Evolutionary conservation across 371 early-diverging fungal genomes (phyloP).

Genomic region (Syncephalis plumigaleata): DNA sequence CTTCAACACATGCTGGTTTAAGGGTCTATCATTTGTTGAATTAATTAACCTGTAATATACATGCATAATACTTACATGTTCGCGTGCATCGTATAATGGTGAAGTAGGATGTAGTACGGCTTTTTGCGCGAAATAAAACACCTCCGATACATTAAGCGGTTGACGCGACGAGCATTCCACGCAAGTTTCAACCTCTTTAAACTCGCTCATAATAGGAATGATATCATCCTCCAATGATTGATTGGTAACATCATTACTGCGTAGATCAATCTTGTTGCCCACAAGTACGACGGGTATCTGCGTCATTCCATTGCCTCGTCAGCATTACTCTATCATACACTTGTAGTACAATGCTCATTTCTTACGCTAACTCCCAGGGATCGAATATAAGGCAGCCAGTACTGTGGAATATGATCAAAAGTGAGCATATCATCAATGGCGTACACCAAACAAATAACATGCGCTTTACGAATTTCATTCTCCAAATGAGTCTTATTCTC

Average conservation of each 20-base stretch:
- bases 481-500: slow-evolving; percentile 79
- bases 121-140: slow-evolving; percentile 98
- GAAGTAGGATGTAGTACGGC: slow-evolving; percentile 94
- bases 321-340: too few relatives aligned
- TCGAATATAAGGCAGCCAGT: slow-evolving; percentile 87
- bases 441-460: slow-evolving; percentile 93
- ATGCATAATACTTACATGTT: slow-evolving; percentile 41
- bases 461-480: slow-evolving; percentile 80
- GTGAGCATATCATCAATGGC: slow-evolving; percentile 68
- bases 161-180: slow-evolving; percentile 94
- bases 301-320: too few relatives aligned
- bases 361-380: slow-evolving; percentile 77
- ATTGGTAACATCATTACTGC: slow-evolving; percentile 63
- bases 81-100: slow-evolving; percentile 85
- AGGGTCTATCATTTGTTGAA: slow-evolving; percentile 22
- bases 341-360: too few relatives aligned
- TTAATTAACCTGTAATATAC: not conserved
- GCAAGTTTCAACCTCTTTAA: slow-evolving; percentile 97
- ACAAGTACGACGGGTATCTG: slow-evolving; percentile 88
- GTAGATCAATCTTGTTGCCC: slow-evolving; percentile 91
- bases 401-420: slow-evolving; percentile 61
- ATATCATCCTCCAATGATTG: slow-evolving; percentile 78
- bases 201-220: slow-evolving; percentile 92
- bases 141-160: slow-evolving; percentile 84
- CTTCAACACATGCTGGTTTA: slow-evolving; percentile 79